phyloP scores from a whole-genome alignment of 1,284 basidiomycete species.

The Spongiforma sp. region DNA sequence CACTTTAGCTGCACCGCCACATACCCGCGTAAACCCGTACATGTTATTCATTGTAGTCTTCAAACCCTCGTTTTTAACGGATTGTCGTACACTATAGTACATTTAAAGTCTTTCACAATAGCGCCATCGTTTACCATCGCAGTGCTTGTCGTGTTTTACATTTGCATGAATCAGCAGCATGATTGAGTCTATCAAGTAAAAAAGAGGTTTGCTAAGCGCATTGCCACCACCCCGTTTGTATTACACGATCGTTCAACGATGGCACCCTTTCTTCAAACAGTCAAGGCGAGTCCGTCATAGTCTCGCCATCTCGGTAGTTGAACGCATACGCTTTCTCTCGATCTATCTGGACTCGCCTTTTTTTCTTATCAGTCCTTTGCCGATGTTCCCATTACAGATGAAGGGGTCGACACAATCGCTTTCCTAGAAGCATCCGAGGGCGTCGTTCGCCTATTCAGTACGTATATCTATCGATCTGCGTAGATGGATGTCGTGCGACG shows the following conservation, averaged over 20 bases:
- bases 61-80: too few relatives aligned
- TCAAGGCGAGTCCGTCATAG: conserved; percentile 59
- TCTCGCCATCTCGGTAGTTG: not conserved
- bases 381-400: conserved; percentile 87
- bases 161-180: too few relatives aligned
- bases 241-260: conserved; percentile 51
- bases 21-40: not conserved
- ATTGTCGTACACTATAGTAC: too few relatives aligned
- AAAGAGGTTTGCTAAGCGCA: too few relatives aligned
- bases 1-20: too few relatives aligned
- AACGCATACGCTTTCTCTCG: not conserved
- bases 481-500: too few relatives aligned
- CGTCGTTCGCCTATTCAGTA: conserved; percentile 92
- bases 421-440: conserved; percentile 94
- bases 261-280: conserved; percentile 87
- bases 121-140: too few relatives aligned
- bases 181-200: too few relatives aligned
- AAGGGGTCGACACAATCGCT: conserved; percentile 85
- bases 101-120: too few relatives aligned
- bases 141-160: too few relatives aligned
- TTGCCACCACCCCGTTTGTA: too few relatives aligned
- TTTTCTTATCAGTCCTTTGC: conserved; percentile 73
- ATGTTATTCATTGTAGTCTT: too few relatives aligned
- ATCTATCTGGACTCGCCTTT: not conserved
- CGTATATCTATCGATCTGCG: conserved; percentile 31